Evolutionary conservation across 139 green algal genomes (phyloP).

Genomic region (Micromonas pusilla): DNA sequence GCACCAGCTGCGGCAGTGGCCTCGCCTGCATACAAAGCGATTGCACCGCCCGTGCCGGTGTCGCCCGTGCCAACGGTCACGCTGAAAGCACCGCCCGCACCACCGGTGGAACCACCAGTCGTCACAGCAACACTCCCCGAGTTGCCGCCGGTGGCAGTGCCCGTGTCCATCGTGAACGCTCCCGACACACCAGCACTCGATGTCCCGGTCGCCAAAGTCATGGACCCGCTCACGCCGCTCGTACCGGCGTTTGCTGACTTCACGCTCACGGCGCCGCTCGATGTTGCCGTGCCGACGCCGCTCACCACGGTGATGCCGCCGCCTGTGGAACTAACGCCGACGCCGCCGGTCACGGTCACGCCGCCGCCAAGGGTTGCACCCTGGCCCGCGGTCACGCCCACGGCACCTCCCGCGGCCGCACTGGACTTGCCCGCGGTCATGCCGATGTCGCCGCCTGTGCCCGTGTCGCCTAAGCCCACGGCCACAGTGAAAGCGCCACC

Average conservation of each 20-base stretch:
- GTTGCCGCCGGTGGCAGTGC: not conserved
- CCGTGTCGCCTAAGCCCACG: not conserved
- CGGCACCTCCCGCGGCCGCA: not conserved
- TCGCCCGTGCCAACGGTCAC: not conserved
- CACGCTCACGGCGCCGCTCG: not conserved
- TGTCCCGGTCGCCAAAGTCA: not conserved
- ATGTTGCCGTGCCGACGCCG: not conserved
- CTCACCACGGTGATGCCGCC: not conserved
- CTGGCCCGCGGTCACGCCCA: not conserved
- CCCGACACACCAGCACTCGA: not conserved
- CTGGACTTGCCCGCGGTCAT: not conserved
- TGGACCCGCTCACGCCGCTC: not conserved
- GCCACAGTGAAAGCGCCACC: not conserved
- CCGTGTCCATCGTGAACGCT: not conserved
- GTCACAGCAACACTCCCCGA: not conserved
- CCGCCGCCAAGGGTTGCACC: not conserved
- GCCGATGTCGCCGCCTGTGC: not conserved
- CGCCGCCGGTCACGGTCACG: not conserved
- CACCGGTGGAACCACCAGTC: not conserved
- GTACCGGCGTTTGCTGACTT: not conserved
- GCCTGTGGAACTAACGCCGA: not conserved
- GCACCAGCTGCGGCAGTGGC: not conserved
- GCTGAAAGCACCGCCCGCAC: not conserved
- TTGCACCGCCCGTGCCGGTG: not conserved
- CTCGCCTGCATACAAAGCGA: not conserved